These are phyloP conservation scores for Panicum virgatum DNA, from an alignment of 202 grass and related monocot species.

Conservation along the genomic window DNA sequence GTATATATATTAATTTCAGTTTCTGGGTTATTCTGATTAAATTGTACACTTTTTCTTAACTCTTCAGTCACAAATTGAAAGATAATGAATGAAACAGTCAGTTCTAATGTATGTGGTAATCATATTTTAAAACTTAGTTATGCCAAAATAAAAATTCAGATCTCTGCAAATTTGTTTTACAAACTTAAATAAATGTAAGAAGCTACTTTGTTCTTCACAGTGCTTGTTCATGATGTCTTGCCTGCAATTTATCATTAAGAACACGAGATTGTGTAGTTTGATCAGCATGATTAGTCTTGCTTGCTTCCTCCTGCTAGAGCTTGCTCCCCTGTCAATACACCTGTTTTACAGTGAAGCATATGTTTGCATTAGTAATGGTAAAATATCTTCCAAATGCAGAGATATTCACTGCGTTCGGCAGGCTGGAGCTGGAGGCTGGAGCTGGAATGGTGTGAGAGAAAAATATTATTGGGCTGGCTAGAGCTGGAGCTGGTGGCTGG, in stretches of 20 bases:
- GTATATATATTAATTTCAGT: not conserved
- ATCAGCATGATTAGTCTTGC: not conserved
- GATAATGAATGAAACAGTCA: not conserved
- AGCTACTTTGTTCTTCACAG: not conserved
- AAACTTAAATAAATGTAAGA: not conserved
- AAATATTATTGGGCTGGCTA: too few species aligned
- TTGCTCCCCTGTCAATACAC: not conserved
- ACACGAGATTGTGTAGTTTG: not conserved
- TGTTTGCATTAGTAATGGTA: not conserved
- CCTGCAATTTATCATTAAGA: not conserved
- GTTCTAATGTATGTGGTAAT: not conserved
- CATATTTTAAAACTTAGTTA: not conserved
- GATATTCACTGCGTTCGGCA: too few species aligned
- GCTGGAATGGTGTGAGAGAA: too few species aligned
- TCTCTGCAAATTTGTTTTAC: not conserved
- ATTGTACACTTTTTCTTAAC: not conserved
- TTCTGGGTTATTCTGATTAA: not conserved
- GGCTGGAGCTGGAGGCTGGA: too few species aligned
- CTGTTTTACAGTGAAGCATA: not conserved
- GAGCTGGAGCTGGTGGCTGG: too few species aligned
- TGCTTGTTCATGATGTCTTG: not conserved
- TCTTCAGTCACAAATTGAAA: not conserved
- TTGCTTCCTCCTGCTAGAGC: not conserved
- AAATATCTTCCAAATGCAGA: conserved; percentile 31
- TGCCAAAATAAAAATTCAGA: not conserved